Percentiles rank a stretch among this genome's conserved stretches.
Conservation (phyloP, 768 basidiomycete species). For the Epithele typhae region DNA sequence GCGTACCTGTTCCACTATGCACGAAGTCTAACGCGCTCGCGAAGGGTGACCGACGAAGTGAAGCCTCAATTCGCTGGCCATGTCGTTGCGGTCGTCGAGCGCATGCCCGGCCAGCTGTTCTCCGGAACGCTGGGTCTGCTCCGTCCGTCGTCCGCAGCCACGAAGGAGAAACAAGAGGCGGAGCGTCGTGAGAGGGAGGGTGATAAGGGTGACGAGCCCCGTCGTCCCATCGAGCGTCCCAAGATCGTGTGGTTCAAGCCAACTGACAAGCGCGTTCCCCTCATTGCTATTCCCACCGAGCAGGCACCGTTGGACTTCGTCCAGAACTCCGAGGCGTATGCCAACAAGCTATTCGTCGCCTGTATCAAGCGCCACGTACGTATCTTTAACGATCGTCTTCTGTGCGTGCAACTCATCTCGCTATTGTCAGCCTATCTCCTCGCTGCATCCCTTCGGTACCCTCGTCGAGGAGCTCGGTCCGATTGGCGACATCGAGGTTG, state of each 20-base stretch:
- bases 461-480: conserved; percentile 96
- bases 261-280: conserved; percentile 96
- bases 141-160: conserved; percentile 93
- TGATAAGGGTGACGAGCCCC: conserved; percentile 80
- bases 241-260: conserved; percentile 99
- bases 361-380: conserved; percentile 97
- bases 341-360: conserved; percentile 89
- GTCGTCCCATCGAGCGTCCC: conserved; percentile 82
- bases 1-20: conserved; percentile 2
- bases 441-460: conserved; percentile 97
- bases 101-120: conserved; percentile 98
- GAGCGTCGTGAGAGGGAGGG: conserved; percentile 97
- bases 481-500: conserved; percentile 98
- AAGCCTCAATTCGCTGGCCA: conserved; percentile 99
- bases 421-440: conserved; percentile 73
- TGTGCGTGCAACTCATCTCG: neutral
- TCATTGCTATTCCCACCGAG: conserved; percentile 98
- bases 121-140: conserved; percentile 94
- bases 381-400: conserved; percentile 11
- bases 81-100: conserved; percentile 98
- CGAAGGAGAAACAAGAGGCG: conserved; percentile 98
- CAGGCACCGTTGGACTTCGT: conserved; percentile 97
- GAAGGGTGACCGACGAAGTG: conserved; percentile 92
- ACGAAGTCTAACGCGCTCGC: conserved; percentile 11
- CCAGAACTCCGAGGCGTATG: conserved; percentile 88